Evolutionary conservation across 129 eudicot species (phyloP).

Genomic region (Gnaphalium uliginosum): DNA sequence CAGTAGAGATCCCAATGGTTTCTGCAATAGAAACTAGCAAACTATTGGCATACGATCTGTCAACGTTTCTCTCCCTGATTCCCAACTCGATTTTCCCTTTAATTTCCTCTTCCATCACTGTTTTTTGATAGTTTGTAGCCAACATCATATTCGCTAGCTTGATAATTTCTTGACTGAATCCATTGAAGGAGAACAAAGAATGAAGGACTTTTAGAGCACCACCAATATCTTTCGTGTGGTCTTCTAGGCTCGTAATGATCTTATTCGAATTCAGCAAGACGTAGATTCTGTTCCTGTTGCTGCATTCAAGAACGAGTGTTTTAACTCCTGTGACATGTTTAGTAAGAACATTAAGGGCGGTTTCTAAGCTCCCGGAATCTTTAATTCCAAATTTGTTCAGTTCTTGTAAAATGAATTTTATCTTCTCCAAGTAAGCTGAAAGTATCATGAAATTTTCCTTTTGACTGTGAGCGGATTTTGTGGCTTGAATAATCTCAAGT

Average conservation of each 20-base stretch:
- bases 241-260: conserved; percentile 24
- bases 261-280: conserved; percentile 35
- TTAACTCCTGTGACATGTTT: conserved; percentile 30
- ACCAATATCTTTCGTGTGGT: conserved; percentile 33
- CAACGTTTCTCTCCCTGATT: conserved; percentile 40
- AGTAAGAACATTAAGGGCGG: conserved; percentile 19
- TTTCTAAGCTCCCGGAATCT: conserved; percentile 23
- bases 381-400: neutral
- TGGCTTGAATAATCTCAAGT: conserved; percentile 23
- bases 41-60: conserved; percentile 38
- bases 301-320: conserved; percentile 33
- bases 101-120: conserved; percentile 39
- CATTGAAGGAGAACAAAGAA: conserved; percentile 25
- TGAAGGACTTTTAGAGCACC: conserved; percentile 28
- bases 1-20: conserved; percentile 38
- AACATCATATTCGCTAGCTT: conserved; percentile 39
- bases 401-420: conserved; percentile 22
- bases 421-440: conserved; percentile 31
- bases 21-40: conserved; percentile 39
- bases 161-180: conserved; percentile 25
- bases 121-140: conserved; percentile 30
- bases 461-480: conserved; percentile 29
- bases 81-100: conserved; percentile 39
- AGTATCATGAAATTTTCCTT: conserved; percentile 44
- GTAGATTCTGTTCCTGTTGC: conserved; percentile 40